These are phyloP conservation scores for Pelargonium australe DNA, from an alignment of 441 rosid species.

Conservation along the genomic window DNA sequence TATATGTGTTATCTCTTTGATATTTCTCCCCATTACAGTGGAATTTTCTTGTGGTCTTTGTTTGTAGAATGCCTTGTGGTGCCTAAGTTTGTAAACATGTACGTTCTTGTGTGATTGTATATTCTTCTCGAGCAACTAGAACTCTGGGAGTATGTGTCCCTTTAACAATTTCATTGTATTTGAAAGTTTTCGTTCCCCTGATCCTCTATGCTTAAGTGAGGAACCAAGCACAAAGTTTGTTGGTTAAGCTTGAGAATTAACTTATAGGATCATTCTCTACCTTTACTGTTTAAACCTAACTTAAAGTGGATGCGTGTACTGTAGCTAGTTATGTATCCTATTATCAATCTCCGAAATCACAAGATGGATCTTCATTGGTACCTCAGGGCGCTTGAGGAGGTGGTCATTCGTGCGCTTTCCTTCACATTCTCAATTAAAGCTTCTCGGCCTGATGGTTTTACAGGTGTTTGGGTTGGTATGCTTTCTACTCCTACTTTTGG, in stretches of 20 bases:
- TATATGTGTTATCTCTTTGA: not conserved
- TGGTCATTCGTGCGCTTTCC: slow-evolving; percentile 62
- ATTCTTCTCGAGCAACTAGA: too few relatives aligned
- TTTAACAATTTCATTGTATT: not conserved
- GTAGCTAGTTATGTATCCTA: slow-evolving; percentile 83
- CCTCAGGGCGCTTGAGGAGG: slow-evolving; percentile 80
- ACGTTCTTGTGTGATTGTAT: too few relatives aligned
- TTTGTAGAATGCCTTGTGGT: not conserved
- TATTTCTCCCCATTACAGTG: not conserved
- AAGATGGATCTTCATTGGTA: slow-evolving; percentile 96
- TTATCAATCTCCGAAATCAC: slow-evolving; percentile 76
- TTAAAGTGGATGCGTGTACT: slow-evolving; percentile 15
- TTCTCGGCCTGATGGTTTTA: slow-evolving; percentile 63
- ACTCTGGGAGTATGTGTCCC: too few relatives aligned
- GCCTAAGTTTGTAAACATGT: not conserved
- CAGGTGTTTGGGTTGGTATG: slow-evolving; percentile 90
- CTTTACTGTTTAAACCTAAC: slow-evolving; percentile 20
- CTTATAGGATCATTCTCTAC: slow-evolving; percentile 1
- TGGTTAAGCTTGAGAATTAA: slow-evolving; percentile 9
- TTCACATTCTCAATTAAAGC: slow-evolving; percentile 62
- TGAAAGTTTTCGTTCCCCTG: not conserved
- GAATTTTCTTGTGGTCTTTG: not conserved
- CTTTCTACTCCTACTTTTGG: slow-evolving; percentile 6
- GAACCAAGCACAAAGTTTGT: not conserved
- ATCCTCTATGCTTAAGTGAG: not conserved